Evolutionary conservation across 805 yeast genomes (phyloP), one percentile per base, ranked within the genome.

Genomic region (Pichia paraexigua): DNA sequence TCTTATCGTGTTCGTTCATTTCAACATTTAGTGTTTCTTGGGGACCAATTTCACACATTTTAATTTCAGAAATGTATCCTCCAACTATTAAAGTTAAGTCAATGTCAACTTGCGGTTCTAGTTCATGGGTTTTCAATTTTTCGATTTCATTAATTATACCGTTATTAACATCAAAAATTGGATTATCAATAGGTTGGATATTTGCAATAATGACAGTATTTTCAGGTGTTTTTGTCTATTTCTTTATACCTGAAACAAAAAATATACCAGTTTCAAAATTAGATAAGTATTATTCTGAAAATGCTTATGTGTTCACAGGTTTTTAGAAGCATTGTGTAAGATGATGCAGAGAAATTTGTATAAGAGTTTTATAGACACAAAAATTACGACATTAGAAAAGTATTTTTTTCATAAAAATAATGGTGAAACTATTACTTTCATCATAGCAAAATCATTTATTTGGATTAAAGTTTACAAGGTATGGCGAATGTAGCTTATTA

Each of bases 31-130:
- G 90, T 2, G 70, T 80, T 22, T 79, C 87, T 15, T 82, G 88
- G 84, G 91, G 90, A 3, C 88, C 90, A 37, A 77, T 85, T 53
- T 74, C 81, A n/a, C 79, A 77, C 65, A 77, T 82, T 24, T 71
- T 84, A 47, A 80, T 84, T 15, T 74, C 85, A 37, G 90, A 85
- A 61, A 63, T 83, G 41, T 85, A 77, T 65, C 89, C 89, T 37
- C 71, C 75, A 52, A 72, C 78, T 59, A 79, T 82, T 56, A 79
- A 80, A 63, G 72, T 80, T 35, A 78, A 76, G 60, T 76, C 80
- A 7, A 65, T 67, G 71, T 60, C 71, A 11, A 76, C 83, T 72
- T 77, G 87, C 32, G 75, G 82, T 48, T 78, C 84, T 41, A 69
- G 79, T 28, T 78, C 80, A 62, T 83, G 89, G 89, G 49, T 80